Evolutionary conservation across 257 asterid species (phyloP).

Genomic region (Fraxinus quadrangulata): DNA sequence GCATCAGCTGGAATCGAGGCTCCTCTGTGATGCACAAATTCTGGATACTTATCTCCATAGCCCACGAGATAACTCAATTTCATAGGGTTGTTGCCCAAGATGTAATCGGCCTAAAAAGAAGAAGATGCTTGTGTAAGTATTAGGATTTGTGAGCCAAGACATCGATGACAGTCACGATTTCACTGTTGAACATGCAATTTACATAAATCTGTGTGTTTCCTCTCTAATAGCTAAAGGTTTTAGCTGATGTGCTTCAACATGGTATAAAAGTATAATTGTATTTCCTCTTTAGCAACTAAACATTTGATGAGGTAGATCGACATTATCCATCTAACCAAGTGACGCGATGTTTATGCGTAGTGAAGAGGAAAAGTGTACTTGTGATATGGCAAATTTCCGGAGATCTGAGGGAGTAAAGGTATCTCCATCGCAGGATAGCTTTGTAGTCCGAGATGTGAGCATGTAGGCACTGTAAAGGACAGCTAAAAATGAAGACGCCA

Average conservation of each 20-base stretch:
- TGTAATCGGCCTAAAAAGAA: constrained; percentile 62
- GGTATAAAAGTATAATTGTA: too few relatives aligned
- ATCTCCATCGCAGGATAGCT: constrained; percentile 53
- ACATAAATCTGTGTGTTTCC: background rate
- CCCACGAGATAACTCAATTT: constrained; percentile 84
- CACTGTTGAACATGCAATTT: background rate
- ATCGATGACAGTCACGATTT: background rate
- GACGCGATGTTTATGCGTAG: background rate
- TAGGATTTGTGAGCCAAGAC: background rate
- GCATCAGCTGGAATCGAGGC: constrained; percentile 74
- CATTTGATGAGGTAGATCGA: background rate
- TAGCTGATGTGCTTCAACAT: too few relatives aligned
- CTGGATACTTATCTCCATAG: constrained; percentile 72
- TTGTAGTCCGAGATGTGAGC: constrained; percentile 61
- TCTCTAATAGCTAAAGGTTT: too few relatives aligned
- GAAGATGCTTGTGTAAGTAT: background rate
- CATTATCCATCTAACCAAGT: background rate
- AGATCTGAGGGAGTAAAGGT: constrained; percentile 56
- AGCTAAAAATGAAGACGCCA: constrained; percentile 81
- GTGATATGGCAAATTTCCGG: constrained; percentile 68
- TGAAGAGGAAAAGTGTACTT: constrained; percentile 43
- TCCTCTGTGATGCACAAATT: constrained; percentile 89
- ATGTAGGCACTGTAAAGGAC: constrained; percentile 77
- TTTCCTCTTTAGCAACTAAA: background rate
- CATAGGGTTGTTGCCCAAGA: constrained; percentile 76